Base-by-base conservation (phyloP, 768 basidiomycete species). In the Psilocybe sp. region DNA sequence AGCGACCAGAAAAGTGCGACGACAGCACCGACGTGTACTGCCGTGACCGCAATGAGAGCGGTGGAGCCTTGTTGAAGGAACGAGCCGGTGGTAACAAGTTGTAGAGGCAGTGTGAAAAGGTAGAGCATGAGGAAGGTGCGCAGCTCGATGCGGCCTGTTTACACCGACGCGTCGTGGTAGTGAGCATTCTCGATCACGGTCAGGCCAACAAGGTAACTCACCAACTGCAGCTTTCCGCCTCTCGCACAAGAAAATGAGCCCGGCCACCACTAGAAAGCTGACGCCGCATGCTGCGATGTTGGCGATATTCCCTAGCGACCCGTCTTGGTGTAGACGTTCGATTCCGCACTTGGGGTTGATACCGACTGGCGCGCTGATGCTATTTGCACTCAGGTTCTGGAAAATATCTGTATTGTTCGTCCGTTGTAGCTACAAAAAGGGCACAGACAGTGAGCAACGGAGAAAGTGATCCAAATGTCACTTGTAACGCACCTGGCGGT, bases 211-310 rank as follows among this genome's bases (percentile, higher is more conserved):
- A 33, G 10, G 36, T 14, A 31, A 63, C 69, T 31, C 50, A 71
- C 69, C 95, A 34, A 98, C 96, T 14, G 96, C 96, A 10, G 95
- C 96, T 60, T 84, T 86, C 47, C 96, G 71, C 44, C 84, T 70
- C 49, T 77, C 74, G 12, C 84, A 79, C 41, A 76, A 64, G 31
- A 73, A 69, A 36, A 91, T 74, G 37, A 98, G 75, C 33, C 64
- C 64, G 18, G 75, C 54, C n/a, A 82, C 68, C 58, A 87, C 61
- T 23, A 90, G 40, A 52, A 92, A 68, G 60, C 86, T 86, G 44
- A 92, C 60, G n/a, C 75, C 86, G 58, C 91, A 96, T 4, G 80
- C 77, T 53, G 92, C 75, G 63, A 94, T 84, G 64, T 97, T 90
- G 51, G 93, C 93, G 54, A 90, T 80, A 73, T 93, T 92, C 56